These are phyloP conservation scores for Dactylellina parvicollis DNA, from an alignment of 2,329 filamentous ascomycete genomes.

Conservation along the genomic window DNA sequence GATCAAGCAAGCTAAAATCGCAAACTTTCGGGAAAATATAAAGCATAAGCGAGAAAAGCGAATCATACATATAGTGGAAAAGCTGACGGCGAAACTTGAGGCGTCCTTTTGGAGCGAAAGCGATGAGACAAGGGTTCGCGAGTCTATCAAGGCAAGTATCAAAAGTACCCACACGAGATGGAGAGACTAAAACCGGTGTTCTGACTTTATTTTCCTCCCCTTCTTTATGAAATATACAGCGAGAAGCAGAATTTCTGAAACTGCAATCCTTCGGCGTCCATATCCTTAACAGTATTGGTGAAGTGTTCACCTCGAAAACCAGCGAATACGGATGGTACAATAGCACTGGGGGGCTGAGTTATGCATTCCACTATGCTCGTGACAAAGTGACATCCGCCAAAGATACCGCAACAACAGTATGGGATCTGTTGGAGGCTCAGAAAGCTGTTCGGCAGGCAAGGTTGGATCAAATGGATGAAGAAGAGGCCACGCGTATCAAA, in stretches of 20 bases:
- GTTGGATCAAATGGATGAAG: conserved; percentile 15
- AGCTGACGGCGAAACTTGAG: conserved; percentile 2
- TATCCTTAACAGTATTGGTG: conserved; percentile 30
- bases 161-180: not conserved
- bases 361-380: conserved; percentile 23
- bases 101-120: not conserved
- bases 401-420: conserved; percentile 32
- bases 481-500: conserved; percentile 18
- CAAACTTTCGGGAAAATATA: conserved; percentile 14
- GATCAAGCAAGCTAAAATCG: conserved; percentile 7
- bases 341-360: conserved; percentile 9
- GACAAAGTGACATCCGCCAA: conserved; percentile 18
- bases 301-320: conserved; percentile 17
- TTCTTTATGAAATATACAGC: not conserved
- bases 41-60: conserved; percentile 13
- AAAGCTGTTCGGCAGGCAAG: conserved; percentile 24
- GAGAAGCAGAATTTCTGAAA: conserved; percentile 32
- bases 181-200: too few relatives aligned
- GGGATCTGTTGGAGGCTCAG: conserved; percentile 32
- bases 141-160: conserved; percentile 15
- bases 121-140: not conserved
- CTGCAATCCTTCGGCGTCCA: conserved; percentile 35
- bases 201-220: too few relatives aligned
- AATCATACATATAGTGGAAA: conserved; percentile 12
- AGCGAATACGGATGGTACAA: conserved; percentile 16